Evolutionary conservation across 176 grass and related monocot genomes (phyloP), one percentile per base, ranked within the genome.

Genomic region (Lolium perenne): DNA sequence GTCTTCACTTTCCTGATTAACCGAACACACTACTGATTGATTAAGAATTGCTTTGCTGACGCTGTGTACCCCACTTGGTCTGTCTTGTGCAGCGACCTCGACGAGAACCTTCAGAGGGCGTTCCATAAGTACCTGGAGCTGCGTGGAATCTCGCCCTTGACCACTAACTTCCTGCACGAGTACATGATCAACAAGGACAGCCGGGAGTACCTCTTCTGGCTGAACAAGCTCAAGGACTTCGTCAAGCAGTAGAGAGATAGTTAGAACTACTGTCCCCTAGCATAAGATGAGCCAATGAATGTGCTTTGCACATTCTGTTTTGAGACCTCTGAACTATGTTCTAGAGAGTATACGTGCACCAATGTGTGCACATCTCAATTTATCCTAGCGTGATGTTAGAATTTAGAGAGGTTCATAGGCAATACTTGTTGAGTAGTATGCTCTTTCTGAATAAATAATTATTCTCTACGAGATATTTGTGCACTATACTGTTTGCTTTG

Each of bases 171-270:
- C 83, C 81, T 99, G 90, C 97, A 99, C 0, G 88, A 91, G 74
- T 99, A 93, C 87, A 96, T 99, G 97, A 96, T 99, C 74, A 99
- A 94, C 89, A 99, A 99, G 81, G 97, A 99, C 69, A 94, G 92
- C 87, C 90, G 87, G 14, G 97, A 99, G 87, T 99, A 93, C 66
- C 84, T 99, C 25, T 57, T 92, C 61, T 99, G 94, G 97, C 82
- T 96, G 79, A 91, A 83, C 67, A 96, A 93, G 81, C 80, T 99
- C 85, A 99, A 96, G 90, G 89, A 87, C 35, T 99, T 87, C 18
- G 20, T 99, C 68, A 82, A 86, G 80, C 90, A 94, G 23, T 94
- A 80, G 73, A 80, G 73, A 67, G 80, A 53, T 25, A 21, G 0
- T 25, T 65, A 65, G 45, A 55, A 23, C 38, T 45, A 23, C 2